phyloP scores from a whole-genome alignment of 139 green algal genomes.

The Micractinium conductrix region DNA sequence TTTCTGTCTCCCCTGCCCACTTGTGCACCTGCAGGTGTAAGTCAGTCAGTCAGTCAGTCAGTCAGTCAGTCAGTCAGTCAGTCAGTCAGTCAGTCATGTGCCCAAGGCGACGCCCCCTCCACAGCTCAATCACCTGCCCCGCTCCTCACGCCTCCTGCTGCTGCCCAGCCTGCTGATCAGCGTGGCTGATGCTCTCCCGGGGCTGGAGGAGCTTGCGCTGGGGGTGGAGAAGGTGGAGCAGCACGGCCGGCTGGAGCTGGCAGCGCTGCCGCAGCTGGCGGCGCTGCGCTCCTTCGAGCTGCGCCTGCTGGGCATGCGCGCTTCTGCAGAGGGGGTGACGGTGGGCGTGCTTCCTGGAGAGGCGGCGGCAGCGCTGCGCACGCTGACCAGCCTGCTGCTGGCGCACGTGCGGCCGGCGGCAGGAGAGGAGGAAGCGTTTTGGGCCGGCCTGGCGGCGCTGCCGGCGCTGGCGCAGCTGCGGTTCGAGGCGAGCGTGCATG shows the following conservation, averaged over 20 bases:
- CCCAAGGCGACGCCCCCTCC: no score
- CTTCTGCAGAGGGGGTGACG: background rate
- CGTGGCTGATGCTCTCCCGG: background rate
- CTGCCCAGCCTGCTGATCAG: background rate
- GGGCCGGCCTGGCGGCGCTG: conserved; percentile 8
- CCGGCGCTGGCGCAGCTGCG: background rate
- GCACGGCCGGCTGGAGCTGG: background rate
- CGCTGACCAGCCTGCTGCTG: background rate
- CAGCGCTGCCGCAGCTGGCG: background rate
- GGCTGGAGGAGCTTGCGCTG: background rate
- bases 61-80: no score
- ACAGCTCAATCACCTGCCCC: no score
- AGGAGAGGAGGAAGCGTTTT: background rate
- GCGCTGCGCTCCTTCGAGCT: background rate
- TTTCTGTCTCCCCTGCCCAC: no score
- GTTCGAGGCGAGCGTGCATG: background rate
- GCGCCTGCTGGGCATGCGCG: background rate
- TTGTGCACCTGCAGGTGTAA: no score
- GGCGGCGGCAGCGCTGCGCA: background rate
- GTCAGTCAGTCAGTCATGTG: no score
- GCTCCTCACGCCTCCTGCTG: no score
- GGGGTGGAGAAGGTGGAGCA: background rate
- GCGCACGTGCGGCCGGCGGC: background rate
- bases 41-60: no score
- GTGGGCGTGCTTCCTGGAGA: background rate